Conservation (phyloP, 78 protist genomes). For the Dictyostelium discoideum region dicty_2.7 NC_007089.4:1650001-1650500, state of each 20-base stretch:
- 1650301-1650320: slow-evolving; percentile 92
- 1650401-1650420: slow-evolving; percentile 95
- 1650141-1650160: slow-evolving; percentile 93
- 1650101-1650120: slow-evolving; percentile 97
- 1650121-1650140: slow-evolving; percentile 88
- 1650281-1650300: slow-evolving; percentile 92
- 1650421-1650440: slow-evolving; percentile 96
- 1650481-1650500: background rate
- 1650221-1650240: slow-evolving; percentile 48
- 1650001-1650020: slow-evolving; percentile 87
- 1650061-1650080: slow-evolving; percentile 84
- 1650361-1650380: slow-evolving; percentile 90
- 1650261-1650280: slow-evolving; percentile 88
- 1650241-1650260: slow-evolving; percentile 90
- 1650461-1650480: slow-evolving; percentile 83
- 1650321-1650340: slow-evolving; percentile 90
- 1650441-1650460: slow-evolving; percentile 86
- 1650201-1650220: slow-evolving; percentile 65
- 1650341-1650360: slow-evolving; percentile 86
- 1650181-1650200: slow-evolving; percentile 67
- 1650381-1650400: slow-evolving; percentile 87
- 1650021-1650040: slow-evolving; percentile 67
- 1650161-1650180: slow-evolving; percentile 90
- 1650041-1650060: slow-evolving; percentile 79
- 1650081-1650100: slow-evolving; percentile 85